phyloP scores from a whole-genome alignment of 371 early-diverging fungal species.

The Saksenaea oblongispora region DNA sequence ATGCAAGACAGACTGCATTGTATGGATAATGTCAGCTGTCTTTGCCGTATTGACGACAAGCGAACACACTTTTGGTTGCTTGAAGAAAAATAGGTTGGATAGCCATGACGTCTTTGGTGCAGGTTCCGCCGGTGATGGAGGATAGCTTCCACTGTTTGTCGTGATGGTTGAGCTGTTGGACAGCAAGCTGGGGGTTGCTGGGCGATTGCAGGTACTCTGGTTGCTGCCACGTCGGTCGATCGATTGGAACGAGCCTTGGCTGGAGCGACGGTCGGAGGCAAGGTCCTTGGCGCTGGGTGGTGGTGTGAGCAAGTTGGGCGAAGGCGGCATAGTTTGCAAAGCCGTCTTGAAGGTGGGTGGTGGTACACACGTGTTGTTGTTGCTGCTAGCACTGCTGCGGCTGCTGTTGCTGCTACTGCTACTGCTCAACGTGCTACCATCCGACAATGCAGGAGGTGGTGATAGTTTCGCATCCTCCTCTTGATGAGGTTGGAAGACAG shows the following conservation, averaged over 20 bases:
- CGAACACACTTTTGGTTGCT: conserved; percentile 49
- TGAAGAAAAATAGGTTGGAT: conserved; percentile 46
- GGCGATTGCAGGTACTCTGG: conserved; percentile 21
- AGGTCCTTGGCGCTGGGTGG: conserved; percentile 1
- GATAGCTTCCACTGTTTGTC: conserved; percentile 10
- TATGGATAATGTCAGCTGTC: conserved; percentile 24
- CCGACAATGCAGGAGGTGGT: conserved; percentile 36
- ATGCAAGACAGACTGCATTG: conserved; percentile 34
- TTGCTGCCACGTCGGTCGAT: conserved; percentile 35
- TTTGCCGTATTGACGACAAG: conserved; percentile 34
- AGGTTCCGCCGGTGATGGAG: conserved; percentile 7
- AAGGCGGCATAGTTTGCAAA: conserved; percentile 5
- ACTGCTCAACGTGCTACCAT: conserved; percentile 44
- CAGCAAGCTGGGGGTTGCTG: conserved; percentile 36
- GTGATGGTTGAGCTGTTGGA: conserved; percentile 43
- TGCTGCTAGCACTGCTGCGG: conserved; percentile 12
- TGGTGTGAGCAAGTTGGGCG: not conserved
- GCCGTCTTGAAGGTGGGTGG: conserved; percentile 13
- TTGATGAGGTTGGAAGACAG: conserved; percentile 28
- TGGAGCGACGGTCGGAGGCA: conserved; percentile 20
- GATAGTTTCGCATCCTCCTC: conserved; percentile 14
- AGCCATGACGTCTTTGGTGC: conserved; percentile 41
- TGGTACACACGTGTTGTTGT: conserved; percentile 11
- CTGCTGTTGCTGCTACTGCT: conserved; percentile 27
- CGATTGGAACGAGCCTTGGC: conserved; percentile 38